Conservation (phyloP, 2,329 filamentous ascomycete genomes). For the Fusarium xyrophilum region DNA sequence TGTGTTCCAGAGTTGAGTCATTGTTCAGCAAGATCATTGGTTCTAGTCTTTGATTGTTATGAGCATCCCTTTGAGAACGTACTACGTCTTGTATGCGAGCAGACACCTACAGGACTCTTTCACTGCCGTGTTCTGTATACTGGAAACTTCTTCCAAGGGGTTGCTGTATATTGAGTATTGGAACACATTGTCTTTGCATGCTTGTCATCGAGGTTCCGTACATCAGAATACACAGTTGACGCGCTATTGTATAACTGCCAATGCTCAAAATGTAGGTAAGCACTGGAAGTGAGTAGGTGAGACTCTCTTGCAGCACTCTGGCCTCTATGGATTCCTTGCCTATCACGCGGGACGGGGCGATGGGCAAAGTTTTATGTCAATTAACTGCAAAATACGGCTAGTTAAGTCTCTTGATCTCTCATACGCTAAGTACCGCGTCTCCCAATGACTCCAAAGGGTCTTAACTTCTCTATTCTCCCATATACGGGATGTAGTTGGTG, state of each 20-base stretch:
- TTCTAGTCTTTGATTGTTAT: rapidly evolving
- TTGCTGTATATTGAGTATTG: neutral
- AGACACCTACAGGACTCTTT: rapidly evolving
- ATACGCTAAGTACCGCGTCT: neutral
- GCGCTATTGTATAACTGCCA: neutral
- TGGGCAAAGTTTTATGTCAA: rapidly evolving
- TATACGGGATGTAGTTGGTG: neutral
- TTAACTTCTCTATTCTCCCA: neutral
- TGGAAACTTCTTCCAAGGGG: neutral
- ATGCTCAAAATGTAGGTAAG: neutral
- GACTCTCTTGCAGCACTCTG: rapidly evolving
- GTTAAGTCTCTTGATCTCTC: rapidly evolving
- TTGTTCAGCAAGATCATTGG: rapidly evolving
- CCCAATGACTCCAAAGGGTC: rapidly evolving
- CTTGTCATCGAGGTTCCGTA: rapidly evolving
- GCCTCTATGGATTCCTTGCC: too few relatives aligned
- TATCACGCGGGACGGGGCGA: rapidly evolving
- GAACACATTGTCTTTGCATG: rapidly evolving
- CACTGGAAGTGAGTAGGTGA: rapidly evolving
- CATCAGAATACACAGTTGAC: neutral
- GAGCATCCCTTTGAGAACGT: rapidly evolving
- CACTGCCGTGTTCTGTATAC: neutral
- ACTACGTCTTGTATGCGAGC: rapidly evolving
- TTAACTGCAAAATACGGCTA: rapidly evolving
- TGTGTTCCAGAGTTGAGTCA: rapidly evolving